Evolutionary conservation across 202 grass and related monocot species (phyloP), one percentile per base, ranked within the genome.

Genomic region (Setaria italica): DNA sequence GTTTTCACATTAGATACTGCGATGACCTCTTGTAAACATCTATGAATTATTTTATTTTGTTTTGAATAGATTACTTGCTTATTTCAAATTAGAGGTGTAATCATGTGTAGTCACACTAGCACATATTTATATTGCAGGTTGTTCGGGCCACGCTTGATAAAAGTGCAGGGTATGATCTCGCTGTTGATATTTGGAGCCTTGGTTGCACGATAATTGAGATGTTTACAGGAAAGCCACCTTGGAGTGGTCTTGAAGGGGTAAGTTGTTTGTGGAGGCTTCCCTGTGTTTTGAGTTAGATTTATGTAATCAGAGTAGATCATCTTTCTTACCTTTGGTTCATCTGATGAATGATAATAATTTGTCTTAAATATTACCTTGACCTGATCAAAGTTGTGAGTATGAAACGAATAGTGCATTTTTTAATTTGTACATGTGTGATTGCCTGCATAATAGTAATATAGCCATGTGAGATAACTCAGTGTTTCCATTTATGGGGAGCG

Each of bases 171-270:
- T 97, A 97, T 87, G 88, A 94, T 92, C 92, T 94, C 76, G 92
- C 92, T 53, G 88, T 97, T 49, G 95, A 97, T 82, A 97, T 97
- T 68, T 97, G 92, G 95, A 97, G 95, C 78, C 86, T 97, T n/a
- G 95, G 95, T 70, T 97, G 95, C 63, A 97, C 95, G 82, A 91
- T 97, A 14, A 97, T 97, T 29, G 95, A 97, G 83, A 97, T 97
- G 95, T 97, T 94, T 69, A 94, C 95, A 6, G 90, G 95, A 62
- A 94, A 93, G 84, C 95, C 91, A 87, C 95, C 95, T 82, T 97
- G 95, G 95, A 92, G 83, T 57, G 95, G 92, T 86, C 90, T 97
- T 91, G 95, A 97, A 94, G 95, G 92, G 90, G 94, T 97, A 97
- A 90, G 70, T 57, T 66, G 13, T 62, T 62, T 69, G 8, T 78